A percentile compares a stretch with the other conserved stretches of the same genome.
phyloP scores from a whole-genome alignment of 2,329 filamentous ascomycete genomes.

The Colletotrichum sp. region DNA sequence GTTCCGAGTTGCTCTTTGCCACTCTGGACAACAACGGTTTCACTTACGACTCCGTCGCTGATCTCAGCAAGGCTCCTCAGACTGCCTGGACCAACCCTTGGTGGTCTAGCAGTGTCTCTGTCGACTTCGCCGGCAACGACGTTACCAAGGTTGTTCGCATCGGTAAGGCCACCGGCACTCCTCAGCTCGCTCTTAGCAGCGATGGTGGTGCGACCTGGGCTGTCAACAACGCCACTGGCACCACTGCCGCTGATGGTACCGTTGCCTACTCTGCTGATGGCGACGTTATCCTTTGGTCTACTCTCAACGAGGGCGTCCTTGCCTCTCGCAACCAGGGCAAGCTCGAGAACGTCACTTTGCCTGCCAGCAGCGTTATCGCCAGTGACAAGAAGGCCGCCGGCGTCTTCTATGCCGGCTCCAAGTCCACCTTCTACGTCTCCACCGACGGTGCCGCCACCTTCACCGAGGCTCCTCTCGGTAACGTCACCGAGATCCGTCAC shows the following conservation, averaged over 20 bases:
- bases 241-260: conserved; percentile 45
- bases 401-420: conserved; percentile 57
- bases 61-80: conserved; percentile 46
- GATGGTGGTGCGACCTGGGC: conserved; percentile 58
- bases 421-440: conserved; percentile 55
- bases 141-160: conserved; percentile 53
- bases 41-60: conserved; percentile 42
- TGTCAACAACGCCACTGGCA: conserved; percentile 50
- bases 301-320: conserved; percentile 43
- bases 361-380: conserved; percentile 52
- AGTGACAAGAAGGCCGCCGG: conserved; percentile 58
- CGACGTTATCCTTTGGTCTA: conserved; percentile 54
- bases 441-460: conserved; percentile 53
- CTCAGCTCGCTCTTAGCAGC: conserved; percentile 52
- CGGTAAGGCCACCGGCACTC: conserved; percentile 47
- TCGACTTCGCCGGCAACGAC: conserved; percentile 55
- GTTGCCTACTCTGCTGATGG: conserved; percentile 57
- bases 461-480: conserved; percentile 36
- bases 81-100: conserved; percentile 51
- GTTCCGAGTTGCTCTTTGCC: conserved; percentile 55
- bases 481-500: conserved; percentile 54
- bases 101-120: conserved; percentile 49
- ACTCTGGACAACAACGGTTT: conserved; percentile 59
- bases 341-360: conserved; percentile 51
- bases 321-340: conserved; percentile 43